phyloP scores from a whole-genome alignment of 352 stramenopile species.

The Globisporangium perplexum region DNA sequence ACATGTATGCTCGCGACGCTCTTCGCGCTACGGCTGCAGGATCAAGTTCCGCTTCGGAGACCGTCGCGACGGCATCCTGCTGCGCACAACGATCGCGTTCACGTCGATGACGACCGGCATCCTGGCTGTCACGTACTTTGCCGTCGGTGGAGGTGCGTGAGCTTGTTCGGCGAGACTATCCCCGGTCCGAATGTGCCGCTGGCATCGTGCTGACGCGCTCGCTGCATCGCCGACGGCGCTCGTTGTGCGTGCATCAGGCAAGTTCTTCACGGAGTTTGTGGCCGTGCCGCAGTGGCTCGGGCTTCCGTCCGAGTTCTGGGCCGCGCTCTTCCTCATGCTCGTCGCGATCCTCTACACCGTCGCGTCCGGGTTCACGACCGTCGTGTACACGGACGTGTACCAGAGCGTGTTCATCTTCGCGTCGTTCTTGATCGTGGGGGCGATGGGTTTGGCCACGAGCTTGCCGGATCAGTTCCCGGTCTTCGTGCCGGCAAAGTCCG shows the following conservation, averaged over 20 bases:
- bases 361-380: constrained; percentile 60
- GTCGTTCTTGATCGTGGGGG: constrained; percentile 59
- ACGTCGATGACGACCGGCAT: constrained; percentile 63
- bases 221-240: not conserved
- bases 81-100: constrained; percentile 63
- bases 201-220: too few relatives aligned
- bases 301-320: constrained; percentile 68
- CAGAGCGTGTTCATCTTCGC: constrained; percentile 80
- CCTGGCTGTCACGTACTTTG: constrained; percentile 73
- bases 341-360: constrained; percentile 70
- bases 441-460: constrained; percentile 50
- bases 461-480: constrained; percentile 52
- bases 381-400: constrained; percentile 82
- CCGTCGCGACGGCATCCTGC: constrained; percentile 37
- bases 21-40: constrained; percentile 25
- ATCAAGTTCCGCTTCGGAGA: constrained; percentile 79
- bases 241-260: constrained; percentile 16
- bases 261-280: constrained; percentile 79
- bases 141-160: constrained; percentile 33
- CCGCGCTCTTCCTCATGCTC: constrained; percentile 53
- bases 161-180: not conserved
- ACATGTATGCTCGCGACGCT: too few relatives aligned
- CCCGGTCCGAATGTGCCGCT: too few relatives aligned
- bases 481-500: constrained; percentile 41
- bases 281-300: constrained; percentile 44